Base-by-base conservation (phyloP, 768 basidiomycete genomes). In the Phlegmacium glaucopus region DNA sequence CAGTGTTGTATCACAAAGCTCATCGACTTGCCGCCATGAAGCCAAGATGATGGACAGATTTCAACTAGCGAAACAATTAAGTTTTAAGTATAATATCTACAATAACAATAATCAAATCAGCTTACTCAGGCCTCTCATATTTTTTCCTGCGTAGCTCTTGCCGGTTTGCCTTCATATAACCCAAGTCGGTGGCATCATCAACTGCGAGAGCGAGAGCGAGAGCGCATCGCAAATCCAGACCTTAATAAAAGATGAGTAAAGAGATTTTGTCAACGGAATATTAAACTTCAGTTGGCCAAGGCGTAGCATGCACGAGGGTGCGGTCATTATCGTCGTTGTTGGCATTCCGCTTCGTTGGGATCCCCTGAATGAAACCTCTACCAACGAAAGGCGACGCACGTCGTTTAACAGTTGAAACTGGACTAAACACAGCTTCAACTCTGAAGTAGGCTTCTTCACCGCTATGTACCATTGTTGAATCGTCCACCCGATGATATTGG, bases 1-100 rank as follows among this genome's bases (percentile, higher is more conserved):
- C 56, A 81, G 80, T 88, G 39, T 57, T 87, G 27, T 90, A 90
- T 47, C 54, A 50, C 27, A 55, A 58, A 18, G 35, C 22, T 27
- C 36, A 53, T 15, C 49, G 45, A 27, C 45, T 46, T 9, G 45
- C 45, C 26, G 44, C 48, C 22, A 22, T 22, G 22, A 22, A 22
- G 22, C 5, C n/a, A 6, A 34, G 11, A 6, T 34, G 4, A n/a
- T n/a, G 32, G n/a, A 15, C 2, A 8, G 8, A 8, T 32, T 32
- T 32, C 30, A 32, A n/a, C n/a, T n/a, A n/a, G n/a, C n/a, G n/a
- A n/a, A n/a, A n/a, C n/a, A n/a, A n/a, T n/a, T n/a, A n/a, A 11
- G 6, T 34, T n/a, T 6, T 26, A 25, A 4, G 10, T 30, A 17
- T 39, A 34, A 53, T 26, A 41, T 26, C 16, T 45, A 48, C 29